Evolutionary conservation across 345 rosid genomes (phyloP).

Genomic region (Microcos paniculata): DNA sequence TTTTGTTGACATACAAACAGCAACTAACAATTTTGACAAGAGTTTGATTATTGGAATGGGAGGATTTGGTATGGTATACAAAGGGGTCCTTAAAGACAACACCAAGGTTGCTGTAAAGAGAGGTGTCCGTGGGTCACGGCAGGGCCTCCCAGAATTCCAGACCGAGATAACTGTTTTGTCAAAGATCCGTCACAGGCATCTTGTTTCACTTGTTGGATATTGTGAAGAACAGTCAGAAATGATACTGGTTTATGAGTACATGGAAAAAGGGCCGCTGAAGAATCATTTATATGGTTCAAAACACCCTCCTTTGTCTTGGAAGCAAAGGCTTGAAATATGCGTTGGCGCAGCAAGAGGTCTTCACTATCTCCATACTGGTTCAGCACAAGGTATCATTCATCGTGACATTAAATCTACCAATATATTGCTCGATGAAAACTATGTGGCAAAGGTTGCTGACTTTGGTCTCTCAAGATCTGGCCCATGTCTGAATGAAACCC

Average conservation of each 20-base stretch:
- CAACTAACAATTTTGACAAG: conserved; percentile 78
- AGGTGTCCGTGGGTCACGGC: conserved; percentile 89
- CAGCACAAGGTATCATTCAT: conserved; percentile 90
- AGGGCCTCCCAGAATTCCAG: conserved; percentile 95
- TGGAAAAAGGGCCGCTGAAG: conserved; percentile 93
- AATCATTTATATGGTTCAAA: conserved; percentile 71
- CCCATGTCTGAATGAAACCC: conserved; percentile 89
- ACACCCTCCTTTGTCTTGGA: conserved; percentile 74
- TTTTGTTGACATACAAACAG: conserved; percentile 64
- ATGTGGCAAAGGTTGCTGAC: conserved; percentile 87
- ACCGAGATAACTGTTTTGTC: conserved; percentile 80
- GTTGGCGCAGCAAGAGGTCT: conserved; percentile 94
- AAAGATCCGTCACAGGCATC: conserved; percentile 88
- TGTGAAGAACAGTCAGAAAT: conserved; percentile 96
- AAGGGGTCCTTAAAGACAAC: conserved; percentile 71
- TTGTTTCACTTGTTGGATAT: conserved; percentile 86
- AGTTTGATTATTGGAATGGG: conserved; percentile 76
- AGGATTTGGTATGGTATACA: conserved; percentile 94
- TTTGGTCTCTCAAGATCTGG: conserved; percentile 96
- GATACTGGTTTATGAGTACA: conserved; percentile 90
- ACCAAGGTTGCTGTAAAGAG: conserved; percentile 88
- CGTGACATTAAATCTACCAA: conserved; percentile 96
- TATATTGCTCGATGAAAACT: conserved; percentile 67
- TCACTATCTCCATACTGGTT: conserved; percentile 95
- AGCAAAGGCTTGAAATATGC: conserved; percentile 86